These are phyloP conservation scores for Penicillium goetzii DNA, from an alignment of 495 filamentous ascomycete species.

Conservation along the genomic window DNA sequence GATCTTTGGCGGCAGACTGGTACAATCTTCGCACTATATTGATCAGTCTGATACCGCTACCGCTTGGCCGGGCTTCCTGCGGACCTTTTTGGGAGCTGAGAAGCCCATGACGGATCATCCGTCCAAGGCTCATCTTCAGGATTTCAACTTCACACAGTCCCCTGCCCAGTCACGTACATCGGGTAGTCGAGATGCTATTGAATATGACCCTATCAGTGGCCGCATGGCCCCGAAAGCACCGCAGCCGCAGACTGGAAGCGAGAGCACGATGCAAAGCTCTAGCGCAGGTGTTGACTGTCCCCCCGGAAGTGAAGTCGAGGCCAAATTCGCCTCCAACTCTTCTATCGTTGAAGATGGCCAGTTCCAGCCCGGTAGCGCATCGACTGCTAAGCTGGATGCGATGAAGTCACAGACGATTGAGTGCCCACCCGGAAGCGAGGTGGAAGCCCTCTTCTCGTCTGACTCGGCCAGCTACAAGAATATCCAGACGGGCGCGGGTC, in stretches of 20 bases:
- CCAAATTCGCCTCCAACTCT: conserved; percentile 14
- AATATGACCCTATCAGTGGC: conserved; percentile 48
- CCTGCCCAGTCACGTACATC: conserved; percentile 4
- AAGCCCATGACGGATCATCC: conserved; percentile 4
- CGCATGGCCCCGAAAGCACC: conserved; percentile 39
- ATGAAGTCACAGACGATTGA: conserved; percentile 13
- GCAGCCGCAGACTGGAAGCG: not conserved
- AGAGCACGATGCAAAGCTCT: not conserved
- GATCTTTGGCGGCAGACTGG: conserved; percentile 44
- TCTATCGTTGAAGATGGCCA: conserved; percentile 15
- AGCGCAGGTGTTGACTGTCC: conserved; percentile 18
- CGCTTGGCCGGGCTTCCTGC: conserved; percentile 33
- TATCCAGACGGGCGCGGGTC: too few relatives aligned
- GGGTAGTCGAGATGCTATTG: conserved; percentile 10
- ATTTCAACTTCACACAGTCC: conserved; percentile 14
- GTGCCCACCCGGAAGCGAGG: conserved; percentile 13
- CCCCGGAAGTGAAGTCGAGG: conserved; percentile 21
- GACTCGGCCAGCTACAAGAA: too few relatives aligned
- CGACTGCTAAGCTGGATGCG: not conserved
- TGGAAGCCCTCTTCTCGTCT: too few relatives aligned
- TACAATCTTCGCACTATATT: conserved; percentile 26
- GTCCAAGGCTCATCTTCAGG: conserved; percentile 21
- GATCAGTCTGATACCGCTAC: conserved; percentile 20
- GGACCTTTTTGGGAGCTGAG: conserved; percentile 31
- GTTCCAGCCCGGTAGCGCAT: conserved; percentile 12